Conservation (phyloP, 495 filamentous ascomycete genomes). For the Aspergillus nanangensis region DNA sequence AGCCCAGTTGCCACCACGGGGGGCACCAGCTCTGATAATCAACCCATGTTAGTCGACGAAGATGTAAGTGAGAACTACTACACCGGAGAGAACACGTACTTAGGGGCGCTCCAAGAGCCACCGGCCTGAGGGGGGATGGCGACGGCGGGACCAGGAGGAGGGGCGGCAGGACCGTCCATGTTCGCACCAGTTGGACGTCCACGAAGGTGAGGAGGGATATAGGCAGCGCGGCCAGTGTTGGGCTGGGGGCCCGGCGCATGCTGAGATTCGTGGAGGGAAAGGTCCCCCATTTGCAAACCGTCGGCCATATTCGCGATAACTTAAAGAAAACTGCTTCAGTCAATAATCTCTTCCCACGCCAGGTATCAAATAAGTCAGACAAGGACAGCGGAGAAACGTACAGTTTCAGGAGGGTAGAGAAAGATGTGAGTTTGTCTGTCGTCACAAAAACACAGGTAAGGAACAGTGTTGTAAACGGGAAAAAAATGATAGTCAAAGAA, state of each 20-base stretch:
- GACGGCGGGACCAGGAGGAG: constrained; percentile 20
- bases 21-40: constrained; percentile 26
- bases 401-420: too few relatives aligned
- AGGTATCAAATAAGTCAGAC: not conserved
- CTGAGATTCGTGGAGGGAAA: constrained; percentile 70
- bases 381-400: not conserved
- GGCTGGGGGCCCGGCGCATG: constrained; percentile 49
- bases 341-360: too few relatives aligned
- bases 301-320: constrained; percentile 75
- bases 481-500: too few relatives aligned
- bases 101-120: constrained; percentile 28
- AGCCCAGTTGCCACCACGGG: constrained; percentile 68
- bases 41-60: constrained; percentile 7
- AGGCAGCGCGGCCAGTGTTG: constrained; percentile 63
- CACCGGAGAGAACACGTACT: constrained; percentile 28
- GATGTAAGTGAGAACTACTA: constrained; percentile 6
- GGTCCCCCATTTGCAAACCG: constrained; percentile 85
- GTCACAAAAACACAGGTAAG: too few relatives aligned
- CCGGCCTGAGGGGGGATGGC: constrained; percentile 27
- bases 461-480: too few relatives aligned
- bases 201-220: constrained; percentile 95
- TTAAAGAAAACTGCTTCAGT: constrained; percentile 16
- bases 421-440: too few relatives aligned
- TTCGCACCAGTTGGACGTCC: constrained; percentile 43
- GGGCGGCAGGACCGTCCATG: constrained; percentile 41